Conservation (phyloP, 129 eudicot genomes). For the Chrysanthemum makinoi region DNA sequence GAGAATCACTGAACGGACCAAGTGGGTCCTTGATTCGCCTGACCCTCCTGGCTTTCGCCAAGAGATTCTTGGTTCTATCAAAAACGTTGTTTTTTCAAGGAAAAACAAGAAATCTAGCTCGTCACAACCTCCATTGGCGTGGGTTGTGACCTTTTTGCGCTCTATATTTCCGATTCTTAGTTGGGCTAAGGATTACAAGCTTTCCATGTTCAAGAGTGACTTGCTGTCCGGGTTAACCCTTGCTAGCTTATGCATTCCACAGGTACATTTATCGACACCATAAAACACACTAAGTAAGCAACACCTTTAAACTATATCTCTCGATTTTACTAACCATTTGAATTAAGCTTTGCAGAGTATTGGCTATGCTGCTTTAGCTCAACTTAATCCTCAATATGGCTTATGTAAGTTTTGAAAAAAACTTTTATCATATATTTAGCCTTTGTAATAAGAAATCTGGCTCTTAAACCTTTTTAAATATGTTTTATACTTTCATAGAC, state of each 20-base stretch:
- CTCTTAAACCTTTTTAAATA: not conserved
- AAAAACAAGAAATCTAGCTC: constrained; percentile 25
- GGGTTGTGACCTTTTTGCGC: constrained; percentile 24
- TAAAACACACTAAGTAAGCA: not conserved
- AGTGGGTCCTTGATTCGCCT: constrained; percentile 63
- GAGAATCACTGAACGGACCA: constrained; percentile 48
- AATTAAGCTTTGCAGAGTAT: constrained; percentile 50
- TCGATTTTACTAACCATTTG: not conserved
- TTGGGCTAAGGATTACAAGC: constrained; percentile 53
- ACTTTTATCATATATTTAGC: not conserved
- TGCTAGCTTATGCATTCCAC: constrained; percentile 73
- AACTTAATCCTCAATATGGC: constrained; percentile 80
- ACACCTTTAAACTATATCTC: not conserved
- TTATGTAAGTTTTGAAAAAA: constrained; percentile 52
- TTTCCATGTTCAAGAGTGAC: constrained; percentile 53
- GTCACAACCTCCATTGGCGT: constrained; percentile 31
- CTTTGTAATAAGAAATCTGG: constrained; percentile 9
- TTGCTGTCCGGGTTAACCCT: constrained; percentile 62
- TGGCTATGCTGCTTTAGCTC: constrained; percentile 81
- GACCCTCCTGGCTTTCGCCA: constrained; percentile 55
- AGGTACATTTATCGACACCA: constrained; percentile 31
- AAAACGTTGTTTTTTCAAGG: constrained; percentile 30
- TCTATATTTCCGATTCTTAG: constrained; percentile 51
- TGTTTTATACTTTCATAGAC: constrained; percentile 32
- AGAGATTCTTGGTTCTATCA: constrained; percentile 46